A percentile compares a stretch with the other conserved stretches of the same genome.
Evolutionary conservation across 1,284 basidiomycete species (phyloP).

Genomic region (Trichosporon faecale): DNA sequence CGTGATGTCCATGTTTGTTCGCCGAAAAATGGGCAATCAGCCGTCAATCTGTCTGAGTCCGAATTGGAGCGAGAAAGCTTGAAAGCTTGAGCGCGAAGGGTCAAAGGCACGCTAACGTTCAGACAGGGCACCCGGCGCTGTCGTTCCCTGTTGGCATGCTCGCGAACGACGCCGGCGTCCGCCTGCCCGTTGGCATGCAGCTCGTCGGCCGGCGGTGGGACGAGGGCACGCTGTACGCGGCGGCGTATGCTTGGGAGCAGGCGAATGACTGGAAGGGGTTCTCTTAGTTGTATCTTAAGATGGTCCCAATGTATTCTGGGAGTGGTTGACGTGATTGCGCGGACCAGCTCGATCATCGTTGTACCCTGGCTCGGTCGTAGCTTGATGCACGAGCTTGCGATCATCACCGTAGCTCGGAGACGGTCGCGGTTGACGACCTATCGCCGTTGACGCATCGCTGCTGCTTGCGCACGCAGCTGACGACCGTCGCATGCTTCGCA

Average conservation of each 20-base stretch:
- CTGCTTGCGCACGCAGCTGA: background rate
- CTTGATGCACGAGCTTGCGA: background rate
- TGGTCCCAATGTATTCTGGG: background rate
- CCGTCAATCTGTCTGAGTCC: background rate
- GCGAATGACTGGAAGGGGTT: constrained; percentile 41
- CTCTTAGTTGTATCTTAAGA: background rate
- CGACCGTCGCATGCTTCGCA: background rate
- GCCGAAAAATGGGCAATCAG: background rate
- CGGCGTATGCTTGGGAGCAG: constrained; percentile 49
- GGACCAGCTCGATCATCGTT: background rate
- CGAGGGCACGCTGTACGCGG: constrained; percentile 48
- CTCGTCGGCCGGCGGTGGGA: constrained; percentile 45
- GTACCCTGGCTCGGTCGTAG: background rate
- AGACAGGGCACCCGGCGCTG: constrained; percentile 49
- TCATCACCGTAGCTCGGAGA: no score
- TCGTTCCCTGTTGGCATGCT: constrained; percentile 48
- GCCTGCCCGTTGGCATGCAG: constrained; percentile 51
- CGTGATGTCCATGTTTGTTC: background rate
- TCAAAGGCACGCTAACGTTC: constrained; percentile 14
- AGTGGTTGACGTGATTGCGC: background rate
- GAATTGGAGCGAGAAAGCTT: background rate
- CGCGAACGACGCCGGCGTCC: constrained; percentile 38
- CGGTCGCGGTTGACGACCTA: no score
- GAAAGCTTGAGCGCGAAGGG: background rate
- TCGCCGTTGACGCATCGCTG: background rate